Evolutionary conservation across 2,329 filamentous ascomycete species (phyloP), one percentile per base, ranked within the genome.

Genomic region (Ophiosphaerella narmari): DNA sequence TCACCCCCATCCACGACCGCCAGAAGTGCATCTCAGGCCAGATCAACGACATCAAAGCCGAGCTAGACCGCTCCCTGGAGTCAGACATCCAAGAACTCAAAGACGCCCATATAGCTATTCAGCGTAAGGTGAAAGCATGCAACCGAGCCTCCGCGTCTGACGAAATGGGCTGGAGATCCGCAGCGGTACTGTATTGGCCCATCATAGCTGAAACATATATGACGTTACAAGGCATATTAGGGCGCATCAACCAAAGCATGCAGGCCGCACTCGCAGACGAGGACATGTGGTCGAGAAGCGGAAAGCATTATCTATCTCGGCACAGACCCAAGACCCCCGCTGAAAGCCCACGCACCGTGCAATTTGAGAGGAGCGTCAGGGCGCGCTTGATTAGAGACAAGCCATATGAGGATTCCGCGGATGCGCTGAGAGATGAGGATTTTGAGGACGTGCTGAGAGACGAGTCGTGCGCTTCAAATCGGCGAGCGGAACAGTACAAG

Each of bases 141-240:
- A 45, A 50, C 16, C 31, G 18, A 21, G 18, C 18, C 3, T 21
- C 18, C 4, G 18, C 18, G 18, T 21, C 18, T 21, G 4, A 21
- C 18, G 5, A 5, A 7, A 32, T 43, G 23, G 36, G 41, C 12
- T 44, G 35, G n/a, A 39, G 29, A 14, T n/a, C 23, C 9, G 41
- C 35, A 2, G 46, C 36, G 11, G 29, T 18, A 14, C 21, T 13
- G 14, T 50, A 50, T 31, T 50, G 47, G 47, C 47, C 47, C 2
- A 6, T 36, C 13, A 33, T 50, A 0, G 21, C 9, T 0, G 41
- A 44, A 0, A 29, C 41, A 5, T 50, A 44, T 32, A 24, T 14
- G 36, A 5, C 40, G 23, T 18, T 41, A 1, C 7, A 5, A 3
- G 9, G 8, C 1, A 7, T 44, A 11, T 14, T 45, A 2, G 41